Evolutionary conservation across 2,329 filamentous ascomycete species (phyloP).

Genomic region (Dactylellina cionopaga): DNA sequence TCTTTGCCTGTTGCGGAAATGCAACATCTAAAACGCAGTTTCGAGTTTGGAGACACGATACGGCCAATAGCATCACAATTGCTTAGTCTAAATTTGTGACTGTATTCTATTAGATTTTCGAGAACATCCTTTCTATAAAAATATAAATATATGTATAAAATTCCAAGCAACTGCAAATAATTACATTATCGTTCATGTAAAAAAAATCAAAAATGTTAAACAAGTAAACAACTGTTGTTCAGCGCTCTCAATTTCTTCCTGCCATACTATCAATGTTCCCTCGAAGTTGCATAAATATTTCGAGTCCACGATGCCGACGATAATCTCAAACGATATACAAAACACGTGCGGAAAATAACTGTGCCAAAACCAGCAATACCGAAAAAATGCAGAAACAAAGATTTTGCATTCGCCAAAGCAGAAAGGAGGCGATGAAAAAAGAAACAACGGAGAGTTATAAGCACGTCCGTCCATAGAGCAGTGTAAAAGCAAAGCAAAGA

Average conservation of each 20-base stretch:
- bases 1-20: slow-evolving; percentile 3
- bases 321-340: slow-evolving; percentile 18
- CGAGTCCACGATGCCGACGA: slow-evolving; percentile 2
- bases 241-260: too few relatives aligned
- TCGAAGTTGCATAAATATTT: slow-evolving; percentile 27
- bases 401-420: slow-evolving; percentile 26
- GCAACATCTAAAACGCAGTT: neutral
- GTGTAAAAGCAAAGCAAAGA: neutral
- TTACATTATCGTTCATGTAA: too few relatives aligned
- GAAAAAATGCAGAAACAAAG: slow-evolving; percentile 8
- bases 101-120: neutral
- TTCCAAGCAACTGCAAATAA: too few relatives aligned
- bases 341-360: slow-evolving; percentile 31
- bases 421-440: slow-evolving; percentile 49
- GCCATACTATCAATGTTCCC: neutral
- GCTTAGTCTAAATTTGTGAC: too few relatives aligned
- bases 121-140: too few relatives aligned
- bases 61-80: neutral
- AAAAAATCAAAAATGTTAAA: too few relatives aligned
- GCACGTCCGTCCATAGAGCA: slow-evolving; percentile 39
- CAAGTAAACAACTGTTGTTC: too few relatives aligned
- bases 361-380: slow-evolving; percentile 20
- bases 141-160: too few relatives aligned
- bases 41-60: neutral
- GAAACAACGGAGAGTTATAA: too few relatives aligned